Percentiles rank a stretch among this genome's conserved stretches.
Evolutionary conservation across 192 early-diverging fungal species (phyloP).

Genomic region (Jimgerdemannia lactiflua): DNA sequence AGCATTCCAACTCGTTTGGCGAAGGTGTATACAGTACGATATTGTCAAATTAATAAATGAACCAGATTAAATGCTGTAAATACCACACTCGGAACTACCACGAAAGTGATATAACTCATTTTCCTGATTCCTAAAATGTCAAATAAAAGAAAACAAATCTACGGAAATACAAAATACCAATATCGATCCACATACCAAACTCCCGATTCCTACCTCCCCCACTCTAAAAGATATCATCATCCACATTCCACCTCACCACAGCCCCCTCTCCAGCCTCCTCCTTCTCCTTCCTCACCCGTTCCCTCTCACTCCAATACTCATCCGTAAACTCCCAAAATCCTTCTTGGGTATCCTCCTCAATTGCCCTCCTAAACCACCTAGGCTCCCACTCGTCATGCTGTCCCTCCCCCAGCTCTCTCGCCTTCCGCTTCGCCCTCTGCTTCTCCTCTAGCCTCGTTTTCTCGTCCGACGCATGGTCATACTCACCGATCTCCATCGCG

Average conservation of each 20-base stretch:
- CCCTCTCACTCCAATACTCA: slow-evolving; percentile 72
- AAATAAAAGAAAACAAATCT: too few species aligned
- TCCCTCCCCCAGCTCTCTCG: slow-evolving; percentile 50
- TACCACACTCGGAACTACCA: too few species aligned
- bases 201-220: too few species aligned
- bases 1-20: too few species aligned
- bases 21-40: too few species aligned
- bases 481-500: slow-evolving; percentile 82
- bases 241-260: slow-evolving; percentile 36
- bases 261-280: slow-evolving; percentile 19
- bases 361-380: slow-evolving; percentile 74
- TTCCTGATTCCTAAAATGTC: too few species aligned
- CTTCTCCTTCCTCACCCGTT: slow-evolving; percentile 37
- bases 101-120: too few species aligned
- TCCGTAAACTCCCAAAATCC: slow-evolving; percentile 58
- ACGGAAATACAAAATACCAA: too few species aligned
- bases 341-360: slow-evolving; percentile 70
- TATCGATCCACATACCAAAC: too few species aligned
- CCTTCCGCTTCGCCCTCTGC: slow-evolving; percentile 63
- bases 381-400: slow-evolving; percentile 57
- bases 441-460: slow-evolving; percentile 76
- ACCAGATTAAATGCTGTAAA: too few species aligned
- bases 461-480: slow-evolving; percentile 67
- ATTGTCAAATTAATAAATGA: too few species aligned
- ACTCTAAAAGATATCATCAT: slow-evolving; percentile 42